Conservation (phyloP, 2,329 filamentous ascomycete species). For the Fonsecaea erecta region DNA sequence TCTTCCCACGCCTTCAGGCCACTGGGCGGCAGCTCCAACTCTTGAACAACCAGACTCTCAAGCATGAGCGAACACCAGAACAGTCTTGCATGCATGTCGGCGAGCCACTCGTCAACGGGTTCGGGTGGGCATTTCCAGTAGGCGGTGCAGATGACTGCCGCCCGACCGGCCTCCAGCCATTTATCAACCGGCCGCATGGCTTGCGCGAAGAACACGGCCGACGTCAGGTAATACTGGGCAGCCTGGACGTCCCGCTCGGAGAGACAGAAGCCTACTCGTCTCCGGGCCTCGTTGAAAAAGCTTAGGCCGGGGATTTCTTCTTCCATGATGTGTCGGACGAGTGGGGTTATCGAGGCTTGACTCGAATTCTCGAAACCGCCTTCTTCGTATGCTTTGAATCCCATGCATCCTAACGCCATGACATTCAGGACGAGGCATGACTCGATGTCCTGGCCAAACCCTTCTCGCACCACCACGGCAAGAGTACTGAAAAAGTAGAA, state of each 20-base stretch:
- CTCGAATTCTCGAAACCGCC: constrained; percentile 50
- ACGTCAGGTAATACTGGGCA: constrained; percentile 59
- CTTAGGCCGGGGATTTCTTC: constrained; percentile 56
- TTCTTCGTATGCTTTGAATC: constrained; percentile 55
- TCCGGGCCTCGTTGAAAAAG: constrained; percentile 61
- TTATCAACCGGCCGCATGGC: constrained; percentile 59
- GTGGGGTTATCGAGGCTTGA: constrained; percentile 35
- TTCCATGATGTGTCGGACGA: constrained; percentile 49
- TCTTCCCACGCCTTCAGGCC: constrained; percentile 58
- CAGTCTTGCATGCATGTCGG: constrained; percentile 60
- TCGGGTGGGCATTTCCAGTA: constrained; percentile 43
- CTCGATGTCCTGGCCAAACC: constrained; percentile 53
- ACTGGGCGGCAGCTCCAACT: constrained; percentile 58
- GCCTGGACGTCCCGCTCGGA: constrained; percentile 56
- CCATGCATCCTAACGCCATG: constrained; percentile 58
- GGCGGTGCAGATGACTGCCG: constrained; percentile 55
- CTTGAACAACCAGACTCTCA: constrained; percentile 61
- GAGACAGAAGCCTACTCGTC: constrained; percentile 58
- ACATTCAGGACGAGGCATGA: constrained; percentile 58
- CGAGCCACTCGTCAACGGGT: constrained; percentile 58
- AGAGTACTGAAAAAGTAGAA: constrained; percentile 59
- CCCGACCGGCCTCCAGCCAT: constrained; percentile 59
- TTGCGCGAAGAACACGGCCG: constrained; percentile 59
- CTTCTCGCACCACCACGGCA: constrained; percentile 30
- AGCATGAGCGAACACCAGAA: constrained; percentile 63